A percentile compares a stretch with the other conserved stretches of the same genome.
Conservation (phyloP, 495 filamentous ascomycete species). For the Lentithecium fluviatile region DNA sequence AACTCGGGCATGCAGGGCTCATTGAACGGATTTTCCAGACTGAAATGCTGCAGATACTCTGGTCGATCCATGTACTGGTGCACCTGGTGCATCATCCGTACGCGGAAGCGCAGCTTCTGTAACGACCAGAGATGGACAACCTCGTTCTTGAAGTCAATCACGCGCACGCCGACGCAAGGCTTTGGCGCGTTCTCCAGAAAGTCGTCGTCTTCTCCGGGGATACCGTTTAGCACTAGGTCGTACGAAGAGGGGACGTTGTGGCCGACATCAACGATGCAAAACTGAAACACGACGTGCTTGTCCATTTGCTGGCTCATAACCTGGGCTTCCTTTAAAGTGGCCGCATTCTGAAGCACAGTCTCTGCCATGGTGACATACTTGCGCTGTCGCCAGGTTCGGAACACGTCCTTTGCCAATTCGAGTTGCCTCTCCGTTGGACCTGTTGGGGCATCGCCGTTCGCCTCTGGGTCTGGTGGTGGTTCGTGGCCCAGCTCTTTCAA, state of each 20-base stretch:
- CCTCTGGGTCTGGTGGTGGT: slow-evolving; percentile 11
- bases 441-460: slow-evolving; percentile 43
- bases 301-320: slow-evolving; percentile 97
- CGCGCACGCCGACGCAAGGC: slow-evolving; percentile 86
- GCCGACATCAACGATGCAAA: slow-evolving; percentile 83
- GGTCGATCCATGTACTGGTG: slow-evolving; percentile 94
- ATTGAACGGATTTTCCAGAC: slow-evolving; percentile 79
- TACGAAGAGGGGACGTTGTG: slow-evolving; percentile 90
- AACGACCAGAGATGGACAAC: slow-evolving; percentile 94
- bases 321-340: slow-evolving; percentile 89
- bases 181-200: slow-evolving; percentile 79
- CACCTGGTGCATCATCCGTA: slow-evolving; percentile 91
- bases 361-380: slow-evolving; percentile 96
- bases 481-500: slow-evolving; percentile 60
- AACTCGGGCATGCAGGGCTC: slow-evolving; percentile 88
- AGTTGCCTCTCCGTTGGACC: slow-evolving; percentile 69
- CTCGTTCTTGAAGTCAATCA: slow-evolving; percentile 84
- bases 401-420: slow-evolving; percentile 61
- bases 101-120: slow-evolving; percentile 82
- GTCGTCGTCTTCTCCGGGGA: slow-evolving; percentile 83
- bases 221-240: slow-evolving; percentile 90
- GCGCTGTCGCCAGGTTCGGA: slow-evolving; percentile 75
- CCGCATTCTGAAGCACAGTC: slow-evolving; percentile 80
- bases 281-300: slow-evolving; percentile 92
- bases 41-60: slow-evolving; percentile 83